Conservation (phyloP, 768 basidiomycete genomes). For the Harrya chromipes region DNA sequence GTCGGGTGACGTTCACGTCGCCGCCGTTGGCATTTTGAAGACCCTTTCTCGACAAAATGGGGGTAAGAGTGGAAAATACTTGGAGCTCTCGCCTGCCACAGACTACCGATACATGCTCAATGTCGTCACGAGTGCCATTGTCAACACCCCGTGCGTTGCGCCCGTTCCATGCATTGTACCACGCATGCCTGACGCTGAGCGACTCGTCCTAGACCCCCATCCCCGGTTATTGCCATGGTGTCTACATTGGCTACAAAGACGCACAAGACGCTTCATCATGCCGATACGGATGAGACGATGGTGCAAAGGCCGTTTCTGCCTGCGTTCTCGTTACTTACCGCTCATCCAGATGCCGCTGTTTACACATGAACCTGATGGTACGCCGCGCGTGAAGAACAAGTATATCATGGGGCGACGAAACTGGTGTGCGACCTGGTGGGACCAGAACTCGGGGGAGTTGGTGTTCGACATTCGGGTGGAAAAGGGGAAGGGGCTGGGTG, state of each 20-base stretch:
- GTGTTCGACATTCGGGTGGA: conserved; percentile 86
- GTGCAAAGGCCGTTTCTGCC: conserved; percentile 34
- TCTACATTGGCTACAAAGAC: conserved; percentile 73
- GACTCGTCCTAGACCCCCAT: conserved; percentile 47
- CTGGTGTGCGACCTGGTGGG: conserved; percentile 73
- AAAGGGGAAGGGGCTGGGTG: conserved; percentile 75
- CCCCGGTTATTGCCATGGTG: conserved; percentile 74
- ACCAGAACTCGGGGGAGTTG: conserved; percentile 57
- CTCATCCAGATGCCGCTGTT: conserved; percentile 73
- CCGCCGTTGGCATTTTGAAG: conserved; percentile 77
- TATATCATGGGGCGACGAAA: conserved; percentile 88
- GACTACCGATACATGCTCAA: conserved; percentile 94
- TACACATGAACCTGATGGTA: conserved; percentile 70
- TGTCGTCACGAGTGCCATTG: conserved; percentile 87
- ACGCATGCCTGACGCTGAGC: not conserved
- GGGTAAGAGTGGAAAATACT: conserved; percentile 40
- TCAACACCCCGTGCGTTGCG: conserved; percentile 82
- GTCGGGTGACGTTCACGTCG: conserved; percentile 92
- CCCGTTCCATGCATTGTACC: no score
- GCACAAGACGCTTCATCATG: conserved; percentile 82
- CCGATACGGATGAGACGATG: conserved; percentile 86
- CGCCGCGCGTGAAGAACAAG: conserved; percentile 61
- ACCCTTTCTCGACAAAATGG: conserved; percentile 44
- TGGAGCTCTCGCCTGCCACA: conserved; percentile 42
- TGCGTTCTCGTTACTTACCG: not conserved